Percentiles rank a stretch among this genome's conserved stretches.
Conservation (phyloP, 2,329 filamentous ascomycete genomes). For the Stemphylium beticola region DNA sequence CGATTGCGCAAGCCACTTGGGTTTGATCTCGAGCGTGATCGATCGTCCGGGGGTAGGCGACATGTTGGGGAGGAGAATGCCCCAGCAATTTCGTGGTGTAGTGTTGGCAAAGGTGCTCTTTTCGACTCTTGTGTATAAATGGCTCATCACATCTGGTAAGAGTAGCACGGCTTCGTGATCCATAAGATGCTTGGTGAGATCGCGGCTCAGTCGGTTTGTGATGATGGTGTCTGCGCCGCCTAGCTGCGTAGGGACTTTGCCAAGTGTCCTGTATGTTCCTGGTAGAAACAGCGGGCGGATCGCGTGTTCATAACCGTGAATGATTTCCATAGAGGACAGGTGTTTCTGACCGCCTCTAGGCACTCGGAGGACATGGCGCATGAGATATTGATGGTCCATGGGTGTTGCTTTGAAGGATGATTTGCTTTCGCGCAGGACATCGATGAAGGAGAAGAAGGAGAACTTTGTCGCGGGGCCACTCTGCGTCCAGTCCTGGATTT, state of each 20-base stretch:
- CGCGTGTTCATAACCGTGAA: slow-evolving; percentile 33
- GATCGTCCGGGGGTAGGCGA: slow-evolving; percentile 26
- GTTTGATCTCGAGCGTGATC: slow-evolving; percentile 53
- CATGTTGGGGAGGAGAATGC: slow-evolving; percentile 43
- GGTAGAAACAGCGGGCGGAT: slow-evolving; percentile 38
- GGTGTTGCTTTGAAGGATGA: slow-evolving; percentile 6
- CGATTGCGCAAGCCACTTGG: slow-evolving; percentile 57
- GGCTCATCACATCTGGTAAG: slow-evolving; percentile 14
- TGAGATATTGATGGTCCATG: slow-evolving; percentile 14
- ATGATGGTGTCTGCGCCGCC: slow-evolving; percentile 4
- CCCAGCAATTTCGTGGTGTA: slow-evolving; percentile 14
- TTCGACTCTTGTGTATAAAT: slow-evolving; percentile 15
- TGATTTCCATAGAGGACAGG: slow-evolving; percentile 31
- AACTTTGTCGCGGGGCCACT: neutral
- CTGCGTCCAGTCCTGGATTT: slow-evolving; percentile 21
- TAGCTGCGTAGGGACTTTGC: slow-evolving; percentile 1
- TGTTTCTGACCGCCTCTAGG: slow-evolving; percentile 39
- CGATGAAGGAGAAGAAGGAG: slow-evolving; percentile 24
- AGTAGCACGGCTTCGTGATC: slow-evolving; percentile 26
- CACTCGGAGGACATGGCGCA: slow-evolving; percentile 37
- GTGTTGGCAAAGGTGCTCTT: slow-evolving; percentile 11
- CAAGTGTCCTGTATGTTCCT: slow-evolving; percentile 2
- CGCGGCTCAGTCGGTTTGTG: slow-evolving; percentile 4
- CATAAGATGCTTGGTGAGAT: slow-evolving; percentile 27
- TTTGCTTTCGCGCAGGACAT: slow-evolving; percentile 9